phyloP scores from a whole-genome alignment of 768 basidiomycete genomes.

The Boletus huronensis region DNA sequence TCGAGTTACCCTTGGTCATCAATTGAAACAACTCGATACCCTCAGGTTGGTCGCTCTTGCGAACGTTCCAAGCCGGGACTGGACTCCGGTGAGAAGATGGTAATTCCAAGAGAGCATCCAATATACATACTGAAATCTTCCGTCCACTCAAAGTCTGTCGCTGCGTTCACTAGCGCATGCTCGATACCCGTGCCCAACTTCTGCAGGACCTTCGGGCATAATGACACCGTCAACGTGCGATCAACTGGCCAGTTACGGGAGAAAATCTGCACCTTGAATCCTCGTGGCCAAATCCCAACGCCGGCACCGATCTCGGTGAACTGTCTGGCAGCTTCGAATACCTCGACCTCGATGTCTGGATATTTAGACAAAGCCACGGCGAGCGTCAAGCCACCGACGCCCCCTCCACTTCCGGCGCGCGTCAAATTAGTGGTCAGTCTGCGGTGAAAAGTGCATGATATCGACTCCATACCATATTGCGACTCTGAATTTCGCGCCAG shows the following conservation, averaged over 20 bases:
- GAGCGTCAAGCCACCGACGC: conserved; percentile 40
- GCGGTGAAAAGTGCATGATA: not conserved
- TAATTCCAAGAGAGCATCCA: not conserved
- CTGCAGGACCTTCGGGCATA: conserved; percentile 16
- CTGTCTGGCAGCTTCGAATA: conserved; percentile 51
- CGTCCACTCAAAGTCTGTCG: conserved; percentile 20
- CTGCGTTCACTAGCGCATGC: conserved; percentile 11
- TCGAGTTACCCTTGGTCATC: conserved; percentile 48
- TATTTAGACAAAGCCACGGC: conserved; percentile 37
- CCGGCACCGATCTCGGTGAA: conserved; percentile 60
- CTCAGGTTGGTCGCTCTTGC: conserved; percentile 57
- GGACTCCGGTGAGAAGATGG: not conserved
- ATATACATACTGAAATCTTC: conserved; percentile 21
- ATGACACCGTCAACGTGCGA: not conserved
- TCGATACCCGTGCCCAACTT: conserved; percentile 22
- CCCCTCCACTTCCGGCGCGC: conserved; percentile 35
- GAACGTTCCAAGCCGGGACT: conserved; percentile 54
- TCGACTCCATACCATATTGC: conserved; percentile 24
- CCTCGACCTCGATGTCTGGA: conserved; percentile 51
- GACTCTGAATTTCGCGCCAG: conserved; percentile 24
- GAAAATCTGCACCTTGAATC: conserved; percentile 20
- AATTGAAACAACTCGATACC: conserved; percentile 54
- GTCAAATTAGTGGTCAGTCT: not conserved
- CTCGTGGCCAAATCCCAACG: conserved; percentile 45
- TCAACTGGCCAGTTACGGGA: not conserved